Evolutionary conservation across 768 basidiomycete species (phyloP).

Genomic region (Asterophora lycoperdoides): DNA sequence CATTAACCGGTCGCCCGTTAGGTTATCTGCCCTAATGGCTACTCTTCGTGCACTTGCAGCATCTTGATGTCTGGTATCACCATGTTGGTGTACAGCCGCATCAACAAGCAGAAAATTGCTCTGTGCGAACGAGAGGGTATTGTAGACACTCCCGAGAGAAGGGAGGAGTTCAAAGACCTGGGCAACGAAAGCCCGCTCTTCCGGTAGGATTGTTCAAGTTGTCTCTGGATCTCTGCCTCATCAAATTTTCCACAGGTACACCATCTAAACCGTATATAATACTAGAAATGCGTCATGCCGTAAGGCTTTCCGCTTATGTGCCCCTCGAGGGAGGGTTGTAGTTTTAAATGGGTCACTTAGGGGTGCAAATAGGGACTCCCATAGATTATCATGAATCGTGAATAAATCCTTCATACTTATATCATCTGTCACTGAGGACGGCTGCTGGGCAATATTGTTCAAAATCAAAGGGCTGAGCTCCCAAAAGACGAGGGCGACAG

Average conservation of each 20-base stretch:
- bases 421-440: too few species aligned
- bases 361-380: too few species aligned
- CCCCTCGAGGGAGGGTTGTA: too few species aligned
- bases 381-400: too few species aligned
- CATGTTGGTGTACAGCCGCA: constrained; percentile 45
- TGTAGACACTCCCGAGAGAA: constrained; percentile 25
- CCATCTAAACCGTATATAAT: background rate
- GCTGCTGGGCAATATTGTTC: too few species aligned
- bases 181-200: constrained; percentile 56
- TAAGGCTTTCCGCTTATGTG: too few species aligned
- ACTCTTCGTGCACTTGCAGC: constrained; percentile 11
- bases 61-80: constrained; percentile 36
- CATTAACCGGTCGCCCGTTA: background rate
- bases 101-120: constrained; percentile 47
- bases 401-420: too few species aligned
- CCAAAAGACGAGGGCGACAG: too few species aligned
- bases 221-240: background rate
- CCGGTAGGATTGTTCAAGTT: constrained; percentile 29
- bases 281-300: too few species aligned
- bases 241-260: background rate
- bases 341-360: background rate
- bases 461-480: too few species aligned
- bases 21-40: background rate
- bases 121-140: constrained; percentile 42
- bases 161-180: constrained; percentile 41